phyloP scores from a whole-genome alignment of 352 stramenopile genomes.

The Blastocystis sp. region DNA sequence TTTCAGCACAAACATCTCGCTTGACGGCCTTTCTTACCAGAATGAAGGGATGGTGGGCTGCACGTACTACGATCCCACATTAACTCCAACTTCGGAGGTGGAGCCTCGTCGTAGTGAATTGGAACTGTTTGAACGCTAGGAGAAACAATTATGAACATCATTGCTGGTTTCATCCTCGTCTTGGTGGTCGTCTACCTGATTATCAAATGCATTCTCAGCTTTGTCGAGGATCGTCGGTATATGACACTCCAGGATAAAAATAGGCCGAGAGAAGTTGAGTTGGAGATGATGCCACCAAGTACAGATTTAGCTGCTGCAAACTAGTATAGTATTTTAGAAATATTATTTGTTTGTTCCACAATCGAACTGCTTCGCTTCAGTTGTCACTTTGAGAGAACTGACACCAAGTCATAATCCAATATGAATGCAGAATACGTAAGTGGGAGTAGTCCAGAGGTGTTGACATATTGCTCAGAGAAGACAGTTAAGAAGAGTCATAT shows the following conservation, averaged over 20 bases:
- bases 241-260: background rate
- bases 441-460: background rate
- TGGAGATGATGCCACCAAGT: too few species aligned
- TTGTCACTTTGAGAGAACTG: background rate
- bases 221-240: background rate
- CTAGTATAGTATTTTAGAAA: too few species aligned
- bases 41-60: background rate
- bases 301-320: too few species aligned
- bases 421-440: background rate
- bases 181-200: constrained; percentile 9
- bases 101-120: background rate
- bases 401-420: background rate
- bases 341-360: background rate
- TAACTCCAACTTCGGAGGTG: background rate
- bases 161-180: constrained; percentile 1
- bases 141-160: background rate
- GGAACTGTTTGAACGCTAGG: background rate
- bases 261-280: too few species aligned
- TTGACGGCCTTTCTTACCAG: background rate
- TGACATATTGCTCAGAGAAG: background rate
- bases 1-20: background rate
- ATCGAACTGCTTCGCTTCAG: background rate
- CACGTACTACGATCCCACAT: background rate
- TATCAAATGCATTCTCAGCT: constrained; percentile 34
- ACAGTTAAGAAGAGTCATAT: background rate